Evolutionary conservation across 2,329 filamentous ascomycete species (phyloP).

Genomic region (Thielaviopsis musarum): DNA sequence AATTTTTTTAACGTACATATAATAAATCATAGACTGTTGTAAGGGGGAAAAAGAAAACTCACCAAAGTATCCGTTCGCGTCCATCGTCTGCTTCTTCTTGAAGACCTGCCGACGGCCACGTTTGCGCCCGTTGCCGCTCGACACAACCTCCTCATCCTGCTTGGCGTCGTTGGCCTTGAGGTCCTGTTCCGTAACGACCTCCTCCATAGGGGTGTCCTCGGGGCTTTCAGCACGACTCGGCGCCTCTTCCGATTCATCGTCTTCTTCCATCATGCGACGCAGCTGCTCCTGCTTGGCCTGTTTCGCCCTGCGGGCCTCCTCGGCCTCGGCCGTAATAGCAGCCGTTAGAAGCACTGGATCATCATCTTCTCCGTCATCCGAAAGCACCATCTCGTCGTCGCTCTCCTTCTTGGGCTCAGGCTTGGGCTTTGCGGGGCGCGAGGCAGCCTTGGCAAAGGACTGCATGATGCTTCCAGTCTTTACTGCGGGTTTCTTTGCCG

Average conservation of each 20-base stretch:
- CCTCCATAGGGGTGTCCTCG: constrained; percentile 25
- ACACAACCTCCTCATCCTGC: constrained; percentile 36
- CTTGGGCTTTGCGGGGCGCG: constrained; percentile 33
- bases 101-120: constrained; percentile 65
- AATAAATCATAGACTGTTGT: neutral
- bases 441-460: constrained; percentile 52
- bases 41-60: constrained; percentile 20
- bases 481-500: constrained; percentile 16
- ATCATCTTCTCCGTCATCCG: constrained; percentile 26
- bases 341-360: constrained; percentile 17
- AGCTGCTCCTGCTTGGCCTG: constrained; percentile 24
- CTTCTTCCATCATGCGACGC: constrained; percentile 34
- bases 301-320: constrained; percentile 15
- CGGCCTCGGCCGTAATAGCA: constrained; percentile 15
- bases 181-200: constrained; percentile 23
- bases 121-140: constrained; percentile 41
- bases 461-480: constrained; percentile 50
- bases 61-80: constrained; percentile 84
- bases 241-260: constrained; percentile 26
- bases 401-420: constrained; percentile 17
- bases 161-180: constrained; percentile 27
- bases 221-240: constrained; percentile 21
- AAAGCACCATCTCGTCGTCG: constrained; percentile 17
- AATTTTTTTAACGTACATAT: constrained; percentile 4
- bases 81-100: constrained; percentile 75